Percentiles rank a stretch among this genome's conserved stretches.
Evolutionary conservation across 257 asterid genomes (phyloP).

Genomic region (Cynanchum wilfordii): DNA sequence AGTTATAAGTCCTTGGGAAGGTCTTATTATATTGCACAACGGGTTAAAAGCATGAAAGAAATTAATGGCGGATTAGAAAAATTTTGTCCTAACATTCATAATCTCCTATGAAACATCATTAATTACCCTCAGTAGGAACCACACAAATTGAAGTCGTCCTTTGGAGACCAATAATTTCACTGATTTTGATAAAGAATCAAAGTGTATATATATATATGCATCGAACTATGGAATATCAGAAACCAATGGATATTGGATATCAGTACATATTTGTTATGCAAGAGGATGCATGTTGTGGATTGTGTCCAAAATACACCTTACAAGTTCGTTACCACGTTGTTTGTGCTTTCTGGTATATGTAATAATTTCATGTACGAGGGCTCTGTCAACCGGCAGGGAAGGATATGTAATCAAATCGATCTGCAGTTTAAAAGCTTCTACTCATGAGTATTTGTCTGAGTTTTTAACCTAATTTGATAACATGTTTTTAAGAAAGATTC

Average conservation of each 20-base stretch:
- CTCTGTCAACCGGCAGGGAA: neutral
- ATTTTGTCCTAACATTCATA: too few relatives aligned
- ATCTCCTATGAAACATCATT: too few relatives aligned
- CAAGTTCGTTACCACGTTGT: neutral
- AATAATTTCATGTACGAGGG: constrained; percentile 11
- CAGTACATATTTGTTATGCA: neutral
- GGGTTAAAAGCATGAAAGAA: too few relatives aligned
- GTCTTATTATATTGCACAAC: too few relatives aligned
- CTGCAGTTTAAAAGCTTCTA: neutral
- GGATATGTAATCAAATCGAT: neutral
- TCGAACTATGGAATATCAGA: neutral
- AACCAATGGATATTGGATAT: neutral
- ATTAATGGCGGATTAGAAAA: too few relatives aligned
- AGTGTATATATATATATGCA: neutral
- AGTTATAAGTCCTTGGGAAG: too few relatives aligned
- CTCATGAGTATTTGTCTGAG: neutral
- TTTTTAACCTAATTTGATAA: too few relatives aligned
- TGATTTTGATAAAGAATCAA: neutral
- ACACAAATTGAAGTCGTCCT: neutral
- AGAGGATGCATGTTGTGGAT: constrained; percentile 6
- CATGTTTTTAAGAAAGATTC: too few relatives aligned
- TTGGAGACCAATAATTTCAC: constrained; percentile 1
- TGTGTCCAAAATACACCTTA: neutral
- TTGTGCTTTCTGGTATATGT: neutral
- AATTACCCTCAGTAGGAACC: too few relatives aligned